Conservation (phyloP, 2,329 filamentous ascomycete genomes). For the Myriosclerotinia scirpicola region DNA sequence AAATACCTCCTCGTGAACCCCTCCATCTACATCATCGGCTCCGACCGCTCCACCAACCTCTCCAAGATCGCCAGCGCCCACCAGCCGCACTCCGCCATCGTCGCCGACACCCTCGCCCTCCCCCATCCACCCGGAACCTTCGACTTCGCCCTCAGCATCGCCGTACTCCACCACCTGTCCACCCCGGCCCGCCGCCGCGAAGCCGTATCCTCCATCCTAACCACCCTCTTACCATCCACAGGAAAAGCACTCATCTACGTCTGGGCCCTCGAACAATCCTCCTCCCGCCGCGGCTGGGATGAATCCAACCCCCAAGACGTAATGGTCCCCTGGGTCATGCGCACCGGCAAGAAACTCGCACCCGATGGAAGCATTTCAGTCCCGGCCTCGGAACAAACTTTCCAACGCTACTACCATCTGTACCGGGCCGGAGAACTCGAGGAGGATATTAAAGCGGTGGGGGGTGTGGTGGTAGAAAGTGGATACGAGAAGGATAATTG, state of each 20-base stretch:
- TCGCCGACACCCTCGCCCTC: conserved; percentile 81
- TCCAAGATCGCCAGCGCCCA: conserved; percentile 50
- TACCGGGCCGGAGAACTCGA: conserved; percentile 87
- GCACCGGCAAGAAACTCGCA: conserved; percentile 42
- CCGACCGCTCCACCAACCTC: conserved; percentile 70
- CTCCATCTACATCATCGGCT: conserved; percentile 76
- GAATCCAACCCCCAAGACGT: conserved; percentile 82
- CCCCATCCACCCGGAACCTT: conserved; percentile 69
- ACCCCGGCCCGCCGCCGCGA: conserved; percentile 70
- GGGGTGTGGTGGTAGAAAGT: conserved; percentile 71
- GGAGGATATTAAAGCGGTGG: conserved; percentile 69
- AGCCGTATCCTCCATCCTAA: conserved; percentile 45
- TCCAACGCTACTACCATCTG: conserved; percentile 91
- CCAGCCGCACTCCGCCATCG: conserved; percentile 63
- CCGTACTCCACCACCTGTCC: conserved; percentile 90
- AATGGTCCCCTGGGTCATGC: conserved; percentile 91
- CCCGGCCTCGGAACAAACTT: conserved; percentile 47
- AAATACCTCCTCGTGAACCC: conserved; percentile 86
- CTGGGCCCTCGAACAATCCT: conserved; percentile 91
- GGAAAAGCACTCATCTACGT: conserved; percentile 82
- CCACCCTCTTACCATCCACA: not conserved
- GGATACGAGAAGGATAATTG: conserved; percentile 98
- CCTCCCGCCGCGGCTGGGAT: conserved; percentile 85
- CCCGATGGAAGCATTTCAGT: conserved; percentile 35
- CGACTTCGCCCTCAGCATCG: conserved; percentile 93